Base-by-base conservation (phyloP, 129 eudicot species). In the Escallonia rubra region DNA sequence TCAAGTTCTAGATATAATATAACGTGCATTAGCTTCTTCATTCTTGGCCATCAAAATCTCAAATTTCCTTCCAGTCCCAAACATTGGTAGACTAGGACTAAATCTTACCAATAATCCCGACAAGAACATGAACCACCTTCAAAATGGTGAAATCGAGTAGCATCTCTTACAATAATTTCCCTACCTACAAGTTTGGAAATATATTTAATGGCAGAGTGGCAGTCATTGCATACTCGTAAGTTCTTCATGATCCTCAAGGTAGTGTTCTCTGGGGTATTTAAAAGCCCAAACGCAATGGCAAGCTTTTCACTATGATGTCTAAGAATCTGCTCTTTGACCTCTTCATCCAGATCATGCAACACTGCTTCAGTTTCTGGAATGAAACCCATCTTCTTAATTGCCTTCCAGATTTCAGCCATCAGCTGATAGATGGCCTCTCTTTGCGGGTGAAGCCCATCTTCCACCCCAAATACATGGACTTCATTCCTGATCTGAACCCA, bases 61-160 rank as follows among this genome's bases (percentile, higher is more conserved):
- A 23, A 23, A 23, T 23, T 23, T 23, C 34, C 34, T 23, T 23
- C 34, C 34, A 23, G 34, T 23, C 34, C 34, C 34, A 23, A 23
- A 23, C 34, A 23, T 23, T 23, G 34, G 34, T 23, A 23, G 34
- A 23, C 34, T 23, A 23, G 1, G 34, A 23, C 34, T 23, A 23
- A 23, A 23, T 58, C 46, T 78, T 78, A 85, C 96, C 94, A 86
- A 59, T 86, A 89, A 59, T 89, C 90, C n/a, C 84, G 64, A 76
- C 94, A 89, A 2, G 96, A 89, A 72, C 96, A 86, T 16, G 66
- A 70, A 46, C 90, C 96, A 55, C 72, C 76, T 80, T 79, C 79
- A 53, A 90, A 90, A 77, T 90, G 96, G 73, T 83, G 95, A 76
- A 90, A 90, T 59, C 96, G 86, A 64, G 96, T 90, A n/a, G 86